Base-by-base conservation (phyloP, 1,284 basidiomycete species). In the Ganoderma multipileum region DNA sequence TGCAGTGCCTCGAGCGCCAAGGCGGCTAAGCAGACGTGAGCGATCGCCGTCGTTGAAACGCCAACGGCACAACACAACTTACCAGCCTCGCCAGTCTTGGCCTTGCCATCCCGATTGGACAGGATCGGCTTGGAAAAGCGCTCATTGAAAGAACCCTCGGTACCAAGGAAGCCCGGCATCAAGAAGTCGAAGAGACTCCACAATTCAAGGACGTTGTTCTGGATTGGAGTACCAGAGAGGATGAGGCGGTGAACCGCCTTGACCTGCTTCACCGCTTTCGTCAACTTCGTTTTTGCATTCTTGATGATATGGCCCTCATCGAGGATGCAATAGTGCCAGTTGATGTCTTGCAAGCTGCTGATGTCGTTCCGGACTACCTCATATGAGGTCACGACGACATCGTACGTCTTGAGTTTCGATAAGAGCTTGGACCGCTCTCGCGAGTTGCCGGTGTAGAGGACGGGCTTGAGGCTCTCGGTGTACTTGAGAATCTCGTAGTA, bases 281-380 rank as follows among this genome's bases (percentile, higher is more conserved):
- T 97, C 61, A 99, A 87, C 81, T 99, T 99, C 36, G 98, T 99
- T 83, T 97, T 98, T 30, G 95, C 92, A 76, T 98, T 99, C 86
- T 99, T 99, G 83, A 99, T 99, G 73, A 99, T 90, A 80, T 99
- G 98, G 0, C 98, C 98, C 82, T 99, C 98, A 79, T 99, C 98
- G 60, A 99, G 87, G 58, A 99, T 93, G 81, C 97, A 99, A 80
- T 99, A 99, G 63, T 98, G 87, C 95, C 96, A 99, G 74, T 91
- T 88, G 71, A 94, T 80, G 63, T 87, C 85, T 73, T 92, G 87
- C 9, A 99, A 84, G 68, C 87, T 90, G 23, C 87, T 82, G 68
- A 99, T 94, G 79, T 99, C 98, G 81, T 99, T 98, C 58, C 98
- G 91, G 38, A 99, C 95, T 16, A 97, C 94, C 79, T 99, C 98